Evolutionary conservation across 2,329 filamentous ascomycete species (phyloP).

Genomic region (Ophiostoma montium): DNA sequence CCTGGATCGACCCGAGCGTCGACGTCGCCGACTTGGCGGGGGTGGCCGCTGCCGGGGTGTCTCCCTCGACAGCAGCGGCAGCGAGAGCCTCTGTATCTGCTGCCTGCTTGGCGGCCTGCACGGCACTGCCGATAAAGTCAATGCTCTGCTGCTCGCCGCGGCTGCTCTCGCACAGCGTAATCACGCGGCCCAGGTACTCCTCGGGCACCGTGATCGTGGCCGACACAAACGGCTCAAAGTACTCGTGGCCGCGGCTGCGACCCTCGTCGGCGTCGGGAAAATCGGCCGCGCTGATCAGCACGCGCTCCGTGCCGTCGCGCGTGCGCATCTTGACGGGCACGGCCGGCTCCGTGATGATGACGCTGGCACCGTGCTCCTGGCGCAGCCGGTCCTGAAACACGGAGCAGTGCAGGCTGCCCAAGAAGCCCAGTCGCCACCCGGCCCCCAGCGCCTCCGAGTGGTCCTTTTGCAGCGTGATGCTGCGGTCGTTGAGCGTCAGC

Average conservation of each 20-base stretch:
- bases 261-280: conserved; percentile 59
- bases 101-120: neutral
- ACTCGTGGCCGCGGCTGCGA: conserved; percentile 28
- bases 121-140: conserved; percentile 54
- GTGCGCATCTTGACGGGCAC: conserved; percentile 82
- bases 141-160: conserved; percentile 77
- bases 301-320: conserved; percentile 58
- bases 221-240: conserved; percentile 52
- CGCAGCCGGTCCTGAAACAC: conserved; percentile 92
- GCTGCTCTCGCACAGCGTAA: conserved; percentile 84
- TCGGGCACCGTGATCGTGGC: conserved; percentile 85
- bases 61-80: conserved; percentile 17
- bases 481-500: conserved; percentile 85
- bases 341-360: conserved; percentile 93
- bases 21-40: conserved; percentile 23
- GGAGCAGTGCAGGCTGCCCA: conserved; percentile 97
- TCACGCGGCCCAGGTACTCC: conserved; percentile 85
- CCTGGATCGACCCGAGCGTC: conserved; percentile 68
- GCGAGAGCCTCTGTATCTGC: too few relatives aligned
- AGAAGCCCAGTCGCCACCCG: conserved; percentile 85
- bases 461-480: conserved; percentile 87
- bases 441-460: conserved; percentile 86
- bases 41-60: neutral
- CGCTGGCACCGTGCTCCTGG: conserved; percentile 85
- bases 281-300: conserved; percentile 73